Evolutionary conservation across 306 rosid species (phyloP).

Genomic region (Morella rubra): DNA sequence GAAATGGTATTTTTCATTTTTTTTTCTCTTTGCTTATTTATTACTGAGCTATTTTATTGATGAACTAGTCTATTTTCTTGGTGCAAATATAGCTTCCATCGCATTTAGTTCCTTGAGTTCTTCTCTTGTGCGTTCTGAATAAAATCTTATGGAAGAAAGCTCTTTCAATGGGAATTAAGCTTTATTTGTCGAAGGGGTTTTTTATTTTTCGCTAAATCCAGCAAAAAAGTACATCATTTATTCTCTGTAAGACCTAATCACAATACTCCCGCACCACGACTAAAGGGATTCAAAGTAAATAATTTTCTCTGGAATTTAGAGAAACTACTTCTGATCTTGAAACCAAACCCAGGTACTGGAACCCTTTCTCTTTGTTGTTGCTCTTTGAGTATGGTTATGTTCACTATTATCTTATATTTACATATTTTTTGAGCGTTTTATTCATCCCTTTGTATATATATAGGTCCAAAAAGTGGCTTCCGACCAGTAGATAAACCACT

Average conservation of each 20-base stretch:
- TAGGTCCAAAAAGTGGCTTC: conserved; percentile 12
- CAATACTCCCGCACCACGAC: not conserved
- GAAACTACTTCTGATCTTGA: not conserved
- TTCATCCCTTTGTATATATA: not conserved
- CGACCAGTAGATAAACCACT: conserved; percentile 1
- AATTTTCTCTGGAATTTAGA: not conserved
- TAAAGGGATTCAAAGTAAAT: not conserved
- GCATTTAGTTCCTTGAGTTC: not conserved
- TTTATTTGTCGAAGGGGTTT: not conserved
- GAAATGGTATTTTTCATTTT: conserved; percentile 31
- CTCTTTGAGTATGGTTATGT: not conserved
- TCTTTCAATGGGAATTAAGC: not conserved
- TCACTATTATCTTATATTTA: not conserved
- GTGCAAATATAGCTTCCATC: not conserved
- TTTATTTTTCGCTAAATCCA: not conserved
- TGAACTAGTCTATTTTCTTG: not conserved
- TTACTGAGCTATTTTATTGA: not conserved
- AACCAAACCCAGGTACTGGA: not conserved
- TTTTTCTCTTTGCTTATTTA: not conserved
- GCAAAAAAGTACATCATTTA: not conserved
- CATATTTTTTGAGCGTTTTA: not conserved
- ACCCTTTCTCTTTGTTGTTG: not conserved
- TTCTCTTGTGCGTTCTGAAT: not conserved
- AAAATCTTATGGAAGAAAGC: not conserved
- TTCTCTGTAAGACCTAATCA: not conserved